phyloP scores from a whole-genome alignment of 176 grass and related monocot species.

The Oryza meridionalis region DNA sequence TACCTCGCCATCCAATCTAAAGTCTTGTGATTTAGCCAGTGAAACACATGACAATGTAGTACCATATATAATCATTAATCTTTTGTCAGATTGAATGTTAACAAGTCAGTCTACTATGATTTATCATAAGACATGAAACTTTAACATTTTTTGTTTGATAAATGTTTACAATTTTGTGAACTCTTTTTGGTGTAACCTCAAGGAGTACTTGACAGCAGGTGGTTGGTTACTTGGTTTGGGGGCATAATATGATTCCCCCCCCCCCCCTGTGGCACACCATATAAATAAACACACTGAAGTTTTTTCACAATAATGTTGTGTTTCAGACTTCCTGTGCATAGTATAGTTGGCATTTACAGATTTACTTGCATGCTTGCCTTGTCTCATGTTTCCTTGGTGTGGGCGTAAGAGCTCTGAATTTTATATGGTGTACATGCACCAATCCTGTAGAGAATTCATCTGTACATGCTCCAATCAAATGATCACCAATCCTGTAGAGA shows the following conservation, averaged over 20 bases:
- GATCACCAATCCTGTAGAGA: neutral
- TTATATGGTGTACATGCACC: slow-evolving; percentile 1
- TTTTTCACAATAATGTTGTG: neutral
- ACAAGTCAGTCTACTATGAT: slow-evolving; percentile 17
- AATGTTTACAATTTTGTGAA: slow-evolving; percentile 2
- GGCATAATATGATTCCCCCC: neutral
- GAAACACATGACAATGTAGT: slow-evolving; percentile 13
- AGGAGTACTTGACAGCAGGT: neutral
- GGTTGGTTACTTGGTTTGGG: neutral
- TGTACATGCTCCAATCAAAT: neutral
- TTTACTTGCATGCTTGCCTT: neutral
- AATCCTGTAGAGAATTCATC: neutral
- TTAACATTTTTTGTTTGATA: slow-evolving; percentile 5
- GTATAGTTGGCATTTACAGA: neutral
- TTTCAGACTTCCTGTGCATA: neutral
- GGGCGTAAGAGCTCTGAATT: neutral
- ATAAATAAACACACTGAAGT: slow-evolving; percentile 2
- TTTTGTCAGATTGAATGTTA: neutral
- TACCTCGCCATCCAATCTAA: slow-evolving; percentile 17
- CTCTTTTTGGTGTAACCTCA: neutral
- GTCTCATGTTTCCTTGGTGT: neutral
- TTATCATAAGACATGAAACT: slow-evolving; percentile 2
- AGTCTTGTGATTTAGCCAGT: neutral
- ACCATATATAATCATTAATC: neutral
- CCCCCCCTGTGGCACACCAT: neutral